Evolutionary conservation across 306 rosid species (phyloP), one percentile per base, ranked within the genome.

Genomic region (Boehmeria nivea): DNA sequence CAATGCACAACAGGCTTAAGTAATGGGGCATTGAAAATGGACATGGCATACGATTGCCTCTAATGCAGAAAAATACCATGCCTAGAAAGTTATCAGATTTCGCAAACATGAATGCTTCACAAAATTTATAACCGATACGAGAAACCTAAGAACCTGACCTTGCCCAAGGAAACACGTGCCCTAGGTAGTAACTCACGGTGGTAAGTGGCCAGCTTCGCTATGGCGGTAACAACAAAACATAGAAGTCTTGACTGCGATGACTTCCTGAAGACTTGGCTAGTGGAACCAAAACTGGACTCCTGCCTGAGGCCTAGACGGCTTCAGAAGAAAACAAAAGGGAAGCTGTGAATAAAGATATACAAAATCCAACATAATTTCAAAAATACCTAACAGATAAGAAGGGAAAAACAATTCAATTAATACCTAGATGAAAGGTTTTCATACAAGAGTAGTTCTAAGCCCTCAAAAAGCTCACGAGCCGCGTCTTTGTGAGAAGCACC

Each of bases 401-500:
- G 50, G 68, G 54, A 57, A 13, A 43, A 38, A 42, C 34, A 31
- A 42, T 8, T 57, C 49, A 20, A 40, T 9, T 42, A 52, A 43
- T 76, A 91, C 98, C 98, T 91, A 60, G 89, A 78, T 52, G 95
- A 77, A 65, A 91, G 89, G 73, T 88, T 91, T 81, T 91, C 98
- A 57, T 91, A 91, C 60, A 91, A 66, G 60, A 91, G 98, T 58
- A 87, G 66, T 62, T 91, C 98, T 73, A 91, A 83, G 63, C 98
- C 74, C 83, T 91, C 98, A 62, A 91, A 84, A 61, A 91, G 96
- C 72, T 91, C 98, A 66, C 98, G 96, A 24, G 98, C 95, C 71
- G 79, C 98, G 57, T 91, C 98, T 73, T 82, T 87, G 82, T 87
- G 98, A 51, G 86, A 80, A 57, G 59, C 72, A 31, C 98, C 98